phyloP scores from a whole-genome alignment of 768 basidiomycete species.

The Tricholoma sp. region DNA sequence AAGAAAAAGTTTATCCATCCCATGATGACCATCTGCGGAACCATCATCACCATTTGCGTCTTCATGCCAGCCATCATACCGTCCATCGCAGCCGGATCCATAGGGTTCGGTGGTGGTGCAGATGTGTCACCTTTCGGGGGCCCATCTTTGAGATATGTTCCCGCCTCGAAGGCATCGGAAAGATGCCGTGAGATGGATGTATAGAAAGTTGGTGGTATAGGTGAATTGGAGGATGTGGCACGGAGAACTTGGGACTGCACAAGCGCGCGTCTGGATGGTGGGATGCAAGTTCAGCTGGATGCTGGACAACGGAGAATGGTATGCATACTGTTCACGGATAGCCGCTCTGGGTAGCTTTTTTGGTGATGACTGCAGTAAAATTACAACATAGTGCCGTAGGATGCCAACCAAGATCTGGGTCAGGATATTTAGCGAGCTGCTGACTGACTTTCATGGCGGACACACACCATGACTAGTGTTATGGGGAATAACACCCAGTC shows the following conservation, averaged over 20 bases:
- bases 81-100: conserved; percentile 94
- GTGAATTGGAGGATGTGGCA: conserved; percentile 73
- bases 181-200: conserved; percentile 71
- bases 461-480: conserved; percentile 89
- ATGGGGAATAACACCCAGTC: conserved; percentile 95
- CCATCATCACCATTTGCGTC: conserved; percentile 99
- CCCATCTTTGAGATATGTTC: conserved; percentile 84
- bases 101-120: conserved; percentile 66
- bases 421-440: neutral
- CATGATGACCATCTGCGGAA: conserved; percentile 98
- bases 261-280: conserved; percentile 56
- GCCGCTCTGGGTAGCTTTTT: conserved; percentile 74
- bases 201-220: conserved; percentile 71
- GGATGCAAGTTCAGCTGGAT: conserved; percentile 4
- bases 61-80: conserved; percentile 99
- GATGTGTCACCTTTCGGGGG: conserved; percentile 62
- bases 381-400: conserved; percentile 86
- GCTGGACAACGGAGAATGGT: neutral
- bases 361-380: conserved; percentile 78
- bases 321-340: conserved; percentile 87
- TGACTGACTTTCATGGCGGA: neutral
- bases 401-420: conserved; percentile 86
- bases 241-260: conserved; percentile 82
- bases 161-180: conserved; percentile 62
- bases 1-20: conserved; percentile 99